phyloP scores from a whole-genome alignment of 192 early-diverging fungal species.

The Entomortierella beljakovae region DNA sequence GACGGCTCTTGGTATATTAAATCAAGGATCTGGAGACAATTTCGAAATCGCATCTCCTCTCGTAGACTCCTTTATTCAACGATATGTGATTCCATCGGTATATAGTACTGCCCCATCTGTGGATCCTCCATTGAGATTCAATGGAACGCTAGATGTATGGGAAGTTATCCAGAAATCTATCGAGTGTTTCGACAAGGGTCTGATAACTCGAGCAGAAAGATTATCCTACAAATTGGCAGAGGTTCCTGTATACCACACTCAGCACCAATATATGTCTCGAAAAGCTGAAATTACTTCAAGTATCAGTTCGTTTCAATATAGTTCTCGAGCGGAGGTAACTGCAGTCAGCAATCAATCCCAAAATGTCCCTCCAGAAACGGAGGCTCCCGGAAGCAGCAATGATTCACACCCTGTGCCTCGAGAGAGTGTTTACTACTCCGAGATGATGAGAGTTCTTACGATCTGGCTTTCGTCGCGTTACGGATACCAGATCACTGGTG shows the following conservation, averaged over 20 bases:
- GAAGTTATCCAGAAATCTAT: constrained; percentile 21
- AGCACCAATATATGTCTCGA: too few relatives aligned
- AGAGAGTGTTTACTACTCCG: too few relatives aligned
- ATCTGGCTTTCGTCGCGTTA: too few relatives aligned
- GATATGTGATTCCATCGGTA: not conserved
- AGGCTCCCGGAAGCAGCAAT: too few relatives aligned
- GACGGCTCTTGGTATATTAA: constrained; percentile 19
- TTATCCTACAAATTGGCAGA: constrained; percentile 24
- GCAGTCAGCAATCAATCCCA: too few relatives aligned
- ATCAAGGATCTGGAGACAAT: not conserved
- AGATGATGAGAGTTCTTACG: too few relatives aligned
- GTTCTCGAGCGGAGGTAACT: too few relatives aligned
- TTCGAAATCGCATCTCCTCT: constrained; percentile 36
- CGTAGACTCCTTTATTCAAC: constrained; percentile 27
- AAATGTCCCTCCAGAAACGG: too few relatives aligned
- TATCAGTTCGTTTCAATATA: too few relatives aligned
- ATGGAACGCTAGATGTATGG: constrained; percentile 17
- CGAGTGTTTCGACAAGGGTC: constrained; percentile 24
- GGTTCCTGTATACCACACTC: not conserved
- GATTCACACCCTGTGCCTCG: too few relatives aligned
- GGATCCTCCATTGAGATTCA: constrained; percentile 3
- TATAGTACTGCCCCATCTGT: constrained; percentile 4
- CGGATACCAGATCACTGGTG: too few relatives aligned
- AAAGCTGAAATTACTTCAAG: too few relatives aligned
- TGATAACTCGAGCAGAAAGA: constrained; percentile 13